Evolutionary conservation across 176 grass and related monocot species (phyloP), one percentile per base, ranked within the genome.

Genomic region (Metroxylon sagu): DNA sequence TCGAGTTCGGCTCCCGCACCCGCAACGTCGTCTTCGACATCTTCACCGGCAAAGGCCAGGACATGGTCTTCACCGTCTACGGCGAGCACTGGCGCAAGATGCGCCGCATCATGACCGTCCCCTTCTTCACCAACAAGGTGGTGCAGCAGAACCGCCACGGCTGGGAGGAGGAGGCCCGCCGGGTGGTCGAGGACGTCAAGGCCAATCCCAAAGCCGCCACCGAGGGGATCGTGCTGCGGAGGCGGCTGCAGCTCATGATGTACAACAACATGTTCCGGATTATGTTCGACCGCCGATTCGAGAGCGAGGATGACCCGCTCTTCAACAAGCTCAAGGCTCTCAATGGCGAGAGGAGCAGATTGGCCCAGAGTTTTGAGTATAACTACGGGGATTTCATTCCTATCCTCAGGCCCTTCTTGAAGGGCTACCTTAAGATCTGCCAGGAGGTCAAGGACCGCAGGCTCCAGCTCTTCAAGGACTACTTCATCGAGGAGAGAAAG

Each of bases 351-450:
- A 27, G 65, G 15, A 68, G 65, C 18, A 26, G 65, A 3, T 52
- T 68, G 18, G 52, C 65, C 4, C 65, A 68, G 65, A 68, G 65
- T 52, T 68, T 68, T 29, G 65, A 68, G 0, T 68, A 31, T 29
- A 68, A 68, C 50, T 68, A 68, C 18, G 65, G 65, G 18, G 65
- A 68, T 52, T 68, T 68, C 65, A 68, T 68, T 52, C 65, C 65
- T 5, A 6, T 68, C 49, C 12, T 68, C 16, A 39, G 65, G 65
- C 65, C 65, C 16, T 68, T 68, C 52, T 23, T 68, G 26, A 43
- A 28, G 65, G 10, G 26, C 4, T 68, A 68, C 65, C 65, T 68
- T 18, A 68, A 56, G 27, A 68, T 25, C 27, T 54, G 52, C 65
- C 52, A 39, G 65, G 65, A 68, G 28, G 51, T 67, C 23, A 67